Evolutionary conservation across 257 asterid species (phyloP).

Genomic region (Forsythia suspensa): DNA sequence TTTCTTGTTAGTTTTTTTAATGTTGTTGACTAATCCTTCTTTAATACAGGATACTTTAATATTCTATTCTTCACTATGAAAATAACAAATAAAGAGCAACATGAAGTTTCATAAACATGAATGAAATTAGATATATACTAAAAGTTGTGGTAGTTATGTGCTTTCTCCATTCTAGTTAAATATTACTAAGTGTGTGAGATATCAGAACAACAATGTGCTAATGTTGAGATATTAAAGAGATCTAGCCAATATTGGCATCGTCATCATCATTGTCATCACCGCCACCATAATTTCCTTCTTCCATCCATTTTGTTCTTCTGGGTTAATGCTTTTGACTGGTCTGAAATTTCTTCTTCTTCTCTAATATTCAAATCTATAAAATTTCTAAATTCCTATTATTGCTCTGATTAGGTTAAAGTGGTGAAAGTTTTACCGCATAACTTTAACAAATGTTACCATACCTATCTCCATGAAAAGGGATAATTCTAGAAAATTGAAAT

Average conservation of each 20-base stretch:
- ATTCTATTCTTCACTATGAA: too few relatives aligned
- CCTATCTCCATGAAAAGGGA: not conserved
- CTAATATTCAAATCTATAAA: too few relatives aligned
- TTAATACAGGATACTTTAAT: too few relatives aligned
- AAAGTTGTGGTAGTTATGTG: not conserved
- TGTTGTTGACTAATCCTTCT: too few relatives aligned
- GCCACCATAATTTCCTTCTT: not conserved
- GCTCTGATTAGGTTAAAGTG: not conserved
- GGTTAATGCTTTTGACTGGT: not conserved
- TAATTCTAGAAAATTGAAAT: not conserved
- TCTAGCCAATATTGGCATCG: not conserved
- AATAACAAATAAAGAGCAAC: too few relatives aligned
- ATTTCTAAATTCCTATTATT: not conserved
- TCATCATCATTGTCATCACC: not conserved
- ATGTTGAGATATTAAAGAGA: not conserved
- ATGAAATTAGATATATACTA: not conserved
- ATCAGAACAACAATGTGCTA: not conserved
- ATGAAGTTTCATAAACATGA: not conserved
- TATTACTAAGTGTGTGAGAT: not conserved
- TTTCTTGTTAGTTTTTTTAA: too few relatives aligned
- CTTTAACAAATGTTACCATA: not conserved
- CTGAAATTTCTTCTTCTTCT: not conserved
- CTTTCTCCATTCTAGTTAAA: not conserved
- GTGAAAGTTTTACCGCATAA: not conserved
- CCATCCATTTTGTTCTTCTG: too few relatives aligned